Percentiles rank a stretch among this genome's conserved stretches.
phyloP scores from a whole-genome alignment of 768 basidiomycete species.

The Phylloporus arenicola region DNA sequence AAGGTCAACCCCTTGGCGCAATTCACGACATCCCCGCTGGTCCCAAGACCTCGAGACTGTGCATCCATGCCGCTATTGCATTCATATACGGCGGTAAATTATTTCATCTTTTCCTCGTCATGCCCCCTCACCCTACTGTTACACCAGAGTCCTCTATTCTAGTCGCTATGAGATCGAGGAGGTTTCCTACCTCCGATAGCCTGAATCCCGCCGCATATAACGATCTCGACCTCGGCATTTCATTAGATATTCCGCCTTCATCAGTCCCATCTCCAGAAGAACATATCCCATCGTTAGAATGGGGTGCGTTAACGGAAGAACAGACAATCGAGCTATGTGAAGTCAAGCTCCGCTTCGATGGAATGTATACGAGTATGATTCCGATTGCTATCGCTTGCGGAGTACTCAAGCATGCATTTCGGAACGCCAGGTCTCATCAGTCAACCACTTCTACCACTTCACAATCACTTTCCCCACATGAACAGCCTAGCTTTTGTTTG shows the following conservation, averaged over 20 bases:
- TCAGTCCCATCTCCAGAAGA: conserved; percentile 19
- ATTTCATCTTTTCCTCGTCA: background rate
- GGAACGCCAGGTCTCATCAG: conserved; percentile 35
- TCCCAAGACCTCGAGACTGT: conserved; percentile 40
- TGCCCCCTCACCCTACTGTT: conserved; percentile 2
- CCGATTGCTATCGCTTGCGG: background rate
- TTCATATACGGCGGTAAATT: conserved; percentile 51
- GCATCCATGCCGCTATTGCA: conserved; percentile 55
- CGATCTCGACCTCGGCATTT: conserved; percentile 39
- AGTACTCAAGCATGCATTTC: conserved; percentile 2
- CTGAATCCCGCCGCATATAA: conserved; percentile 25
- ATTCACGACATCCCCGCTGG: conserved; percentile 28
- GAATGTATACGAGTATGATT: conserved; percentile 38
- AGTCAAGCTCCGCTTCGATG: conserved; percentile 48
- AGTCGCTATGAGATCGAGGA: conserved; percentile 57
- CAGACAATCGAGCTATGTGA: conserved; percentile 56
- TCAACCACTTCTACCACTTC: conserved; percentile 44
- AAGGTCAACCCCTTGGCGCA: conserved; percentile 31
- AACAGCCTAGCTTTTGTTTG: conserved; percentile 45
- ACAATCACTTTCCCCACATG: conserved; percentile 33
- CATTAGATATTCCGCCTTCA: conserved; percentile 23
- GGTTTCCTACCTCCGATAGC: conserved; percentile 38
- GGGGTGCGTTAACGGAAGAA: conserved; percentile 60
- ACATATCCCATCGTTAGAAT: conserved; percentile 26
- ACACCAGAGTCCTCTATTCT: conserved; percentile 49